These are phyloP conservation scores for Colletotrichum godetiae DNA, from an alignment of 2,329 filamentous ascomycete genomes.

Conservation along the genomic window DNA sequence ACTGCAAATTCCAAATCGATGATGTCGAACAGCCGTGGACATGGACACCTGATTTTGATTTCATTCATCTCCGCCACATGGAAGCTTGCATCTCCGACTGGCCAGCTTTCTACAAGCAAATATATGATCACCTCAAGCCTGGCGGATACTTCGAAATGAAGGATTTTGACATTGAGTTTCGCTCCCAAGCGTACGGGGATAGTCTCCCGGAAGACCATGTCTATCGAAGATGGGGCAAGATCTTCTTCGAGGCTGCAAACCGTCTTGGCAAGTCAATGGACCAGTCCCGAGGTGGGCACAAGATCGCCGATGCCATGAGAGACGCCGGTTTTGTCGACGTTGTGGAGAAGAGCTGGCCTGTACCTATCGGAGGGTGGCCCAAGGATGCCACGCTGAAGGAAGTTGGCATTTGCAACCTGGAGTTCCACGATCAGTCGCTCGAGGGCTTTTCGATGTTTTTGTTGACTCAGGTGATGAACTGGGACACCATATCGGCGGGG, in stretches of 20 bases:
- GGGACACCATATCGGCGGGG: conserved; percentile 36
- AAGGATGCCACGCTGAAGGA: conserved; percentile 37
- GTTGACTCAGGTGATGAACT: conserved; percentile 43
- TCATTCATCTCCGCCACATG: conserved; percentile 70
- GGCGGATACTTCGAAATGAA: conserved; percentile 47
- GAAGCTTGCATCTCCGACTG: conserved; percentile 69
- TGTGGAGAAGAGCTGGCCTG: conserved; percentile 17
- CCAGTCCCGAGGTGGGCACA: conserved; percentile 35
- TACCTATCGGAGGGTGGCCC: conserved; percentile 42
- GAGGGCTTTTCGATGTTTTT: conserved; percentile 44
- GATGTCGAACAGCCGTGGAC: conserved; percentile 57
- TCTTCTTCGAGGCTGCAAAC: conserved; percentile 42
- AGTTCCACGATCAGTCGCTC: conserved; percentile 40
- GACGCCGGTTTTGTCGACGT: conserved; percentile 36
- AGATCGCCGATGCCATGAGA: conserved; percentile 32
- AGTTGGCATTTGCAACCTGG: conserved; percentile 39
- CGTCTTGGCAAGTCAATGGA: conserved; percentile 6
- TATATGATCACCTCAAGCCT: conserved; percentile 60
- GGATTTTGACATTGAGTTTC: conserved; percentile 40
- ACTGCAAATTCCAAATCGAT: conserved; percentile 51
- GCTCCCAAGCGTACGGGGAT: conserved; percentile 34
- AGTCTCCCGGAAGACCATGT: conserved; percentile 41
- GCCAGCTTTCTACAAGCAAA: conserved; percentile 62
- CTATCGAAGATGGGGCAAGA: conserved; percentile 42
- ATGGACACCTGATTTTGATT: conserved; percentile 58